These are phyloP conservation scores for Xeromyces bisporus DNA, from an alignment of 495 filamentous ascomycete species.

Conservation along the genomic window DNA sequence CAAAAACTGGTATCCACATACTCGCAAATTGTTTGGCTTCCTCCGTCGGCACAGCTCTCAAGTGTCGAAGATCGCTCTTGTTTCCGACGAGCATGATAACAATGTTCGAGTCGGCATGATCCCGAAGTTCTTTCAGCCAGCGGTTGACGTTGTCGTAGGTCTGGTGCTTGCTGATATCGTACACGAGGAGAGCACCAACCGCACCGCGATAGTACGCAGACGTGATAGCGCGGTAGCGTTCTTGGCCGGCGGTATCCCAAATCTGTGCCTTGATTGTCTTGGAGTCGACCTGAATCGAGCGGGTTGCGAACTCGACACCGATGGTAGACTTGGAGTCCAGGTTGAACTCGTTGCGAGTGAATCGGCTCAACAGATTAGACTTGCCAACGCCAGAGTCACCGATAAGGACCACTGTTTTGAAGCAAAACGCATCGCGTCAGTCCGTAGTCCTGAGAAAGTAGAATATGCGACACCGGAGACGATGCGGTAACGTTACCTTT, in stretches of 20 bases:
- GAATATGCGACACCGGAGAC: constrained; percentile 7
- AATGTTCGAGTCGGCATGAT: constrained; percentile 97
- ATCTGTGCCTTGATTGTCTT: constrained; percentile 99
- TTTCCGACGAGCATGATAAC: constrained; percentile 99
- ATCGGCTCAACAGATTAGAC: constrained; percentile 97
- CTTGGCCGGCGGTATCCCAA: constrained; percentile 99
- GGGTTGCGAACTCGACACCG: constrained; percentile 97
- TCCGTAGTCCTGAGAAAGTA: constrained; percentile 1
- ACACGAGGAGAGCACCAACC: constrained; percentile 92
- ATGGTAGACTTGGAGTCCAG: constrained; percentile 99
- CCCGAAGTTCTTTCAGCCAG: constrained; percentile 97
- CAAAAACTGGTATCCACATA: constrained; percentile 39
- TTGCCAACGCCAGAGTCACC: constrained; percentile 99
- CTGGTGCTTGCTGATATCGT: constrained; percentile 98
- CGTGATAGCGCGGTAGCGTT: constrained; percentile 97
- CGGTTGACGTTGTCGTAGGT: constrained; percentile 98
- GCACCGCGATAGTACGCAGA: constrained; percentile 97
- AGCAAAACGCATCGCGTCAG: constrained; percentile 4
- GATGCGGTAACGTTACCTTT: constrained; percentile 55
- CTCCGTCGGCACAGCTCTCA: constrained; percentile 93
- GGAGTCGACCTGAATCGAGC: constrained; percentile 95
- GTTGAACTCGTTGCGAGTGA: constrained; percentile 99
- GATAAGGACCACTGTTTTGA: constrained; percentile 85
- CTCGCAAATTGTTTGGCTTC: constrained; percentile 97
- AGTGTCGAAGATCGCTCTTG: constrained; percentile 99